Percentiles rank a stretch among this genome's conserved stretches.
Evolutionary conservation across 805 yeast genomes (phyloP).

Genomic region (Saccharomyces eubayanus): DNA sequence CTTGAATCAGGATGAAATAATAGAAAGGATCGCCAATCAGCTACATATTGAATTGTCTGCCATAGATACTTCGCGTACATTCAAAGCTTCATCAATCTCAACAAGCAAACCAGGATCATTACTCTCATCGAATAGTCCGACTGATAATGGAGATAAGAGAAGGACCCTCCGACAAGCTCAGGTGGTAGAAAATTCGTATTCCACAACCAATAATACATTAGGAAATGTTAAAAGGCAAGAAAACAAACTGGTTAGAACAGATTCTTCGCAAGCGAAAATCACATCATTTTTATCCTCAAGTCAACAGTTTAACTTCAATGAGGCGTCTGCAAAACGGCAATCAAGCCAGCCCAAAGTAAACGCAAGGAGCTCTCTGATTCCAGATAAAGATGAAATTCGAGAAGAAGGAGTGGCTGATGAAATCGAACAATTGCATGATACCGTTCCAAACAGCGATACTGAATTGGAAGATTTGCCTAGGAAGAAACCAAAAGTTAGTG

Average conservation of each 20-base stretch:
- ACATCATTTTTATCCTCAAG: conserved; percentile 20
- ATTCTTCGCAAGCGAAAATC: conserved; percentile 27
- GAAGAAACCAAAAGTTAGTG: not conserved
- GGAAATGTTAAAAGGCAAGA: conserved; percentile 25
- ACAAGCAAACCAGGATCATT: conserved; percentile 19
- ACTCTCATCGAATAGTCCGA: not conserved
- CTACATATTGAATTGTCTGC: conserved; percentile 45
- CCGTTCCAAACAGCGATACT: not conserved
- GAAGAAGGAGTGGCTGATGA: not conserved
- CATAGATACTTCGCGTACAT: conserved; percentile 61
- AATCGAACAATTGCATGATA: not conserved
- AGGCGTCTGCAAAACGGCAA: not conserved
- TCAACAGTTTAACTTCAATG: not conserved
- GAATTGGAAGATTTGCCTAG: not conserved
- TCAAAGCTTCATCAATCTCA: conserved; percentile 52
- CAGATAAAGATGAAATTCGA: not conserved
- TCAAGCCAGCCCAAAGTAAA: not conserved
- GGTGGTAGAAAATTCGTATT: not conserved
- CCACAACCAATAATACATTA: not conserved
- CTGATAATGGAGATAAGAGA: not conserved
- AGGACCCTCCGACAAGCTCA: conserved; percentile 1
- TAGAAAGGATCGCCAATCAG: conserved; percentile 45
- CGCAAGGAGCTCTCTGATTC: not conserved
- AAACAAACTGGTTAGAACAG: conserved; percentile 29
- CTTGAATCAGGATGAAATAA: conserved; percentile 76